A percentile compares a stretch with the other conserved stretches of the same genome.
phyloP scores from a whole-genome alignment of 1,284 basidiomycete genomes.

The Ustilago tritici region DNA sequence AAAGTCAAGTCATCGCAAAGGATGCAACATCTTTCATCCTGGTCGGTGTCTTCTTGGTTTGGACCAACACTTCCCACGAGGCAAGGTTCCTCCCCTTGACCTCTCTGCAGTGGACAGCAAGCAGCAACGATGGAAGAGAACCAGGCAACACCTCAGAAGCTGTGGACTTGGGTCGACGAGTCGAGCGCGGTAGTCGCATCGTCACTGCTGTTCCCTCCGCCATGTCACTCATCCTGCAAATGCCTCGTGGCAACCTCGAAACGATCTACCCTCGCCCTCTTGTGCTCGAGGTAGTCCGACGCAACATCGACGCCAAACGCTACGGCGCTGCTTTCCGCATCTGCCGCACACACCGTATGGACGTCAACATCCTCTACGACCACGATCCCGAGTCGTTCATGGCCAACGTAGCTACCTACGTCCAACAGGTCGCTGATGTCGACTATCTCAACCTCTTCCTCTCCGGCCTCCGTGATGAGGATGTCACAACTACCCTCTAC shows the following conservation, averaged over 20 bases:
- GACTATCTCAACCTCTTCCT: constrained; percentile 95
- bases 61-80: constrained; percentile 86
- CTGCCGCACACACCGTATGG: constrained; percentile 92
- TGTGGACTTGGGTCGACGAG: constrained; percentile 55
- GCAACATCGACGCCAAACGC: constrained; percentile 63
- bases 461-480: constrained; percentile 75
- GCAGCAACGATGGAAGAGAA: constrained; percentile 10
- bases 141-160: constrained; percentile 24
- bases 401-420: constrained; percentile 73
- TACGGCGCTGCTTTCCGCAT: constrained; percentile 89
- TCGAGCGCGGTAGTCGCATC: constrained; percentile 67
- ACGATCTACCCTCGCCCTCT: constrained; percentile 92
- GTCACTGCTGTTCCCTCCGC: constrained; percentile 70
- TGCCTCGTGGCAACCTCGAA: constrained; percentile 97
- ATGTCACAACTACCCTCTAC: constrained; percentile 70
- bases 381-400: constrained; percentile 80
- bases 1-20: constrained; percentile 72
- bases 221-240: constrained; percentile 87
- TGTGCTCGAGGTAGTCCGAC: constrained; percentile 76
- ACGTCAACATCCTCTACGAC: constrained; percentile 87
- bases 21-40: constrained; percentile 84
- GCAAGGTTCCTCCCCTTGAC: constrained; percentile 79
- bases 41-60: constrained; percentile 86
- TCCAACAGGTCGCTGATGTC: constrained; percentile 86
- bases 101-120: constrained; percentile 52